Evolutionary conservation across 139 green algal genomes (phyloP).

Genomic region (Pedinophyceae sp.): DNA sequence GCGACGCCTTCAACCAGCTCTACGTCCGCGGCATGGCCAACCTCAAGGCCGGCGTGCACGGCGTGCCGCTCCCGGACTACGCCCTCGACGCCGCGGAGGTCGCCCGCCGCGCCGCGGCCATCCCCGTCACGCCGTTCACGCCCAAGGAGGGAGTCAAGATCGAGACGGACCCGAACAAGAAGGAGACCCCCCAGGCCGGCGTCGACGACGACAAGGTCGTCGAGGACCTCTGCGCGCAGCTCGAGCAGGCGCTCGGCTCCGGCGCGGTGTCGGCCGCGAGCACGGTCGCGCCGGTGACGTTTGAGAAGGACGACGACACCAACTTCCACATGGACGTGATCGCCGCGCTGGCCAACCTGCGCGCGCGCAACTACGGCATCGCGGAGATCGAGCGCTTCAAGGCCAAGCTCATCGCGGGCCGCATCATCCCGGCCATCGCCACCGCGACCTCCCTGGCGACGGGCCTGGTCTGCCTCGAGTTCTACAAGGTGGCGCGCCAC

Average conservation of each 20-base stretch:
- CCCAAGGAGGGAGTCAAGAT: slow-evolving; percentile 81
- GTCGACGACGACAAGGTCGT: slow-evolving; percentile 56
- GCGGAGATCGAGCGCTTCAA: slow-evolving; percentile 75
- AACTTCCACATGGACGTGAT: slow-evolving; percentile 98
- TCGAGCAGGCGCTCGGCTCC: slow-evolving; percentile 16
- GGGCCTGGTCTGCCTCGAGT: slow-evolving; percentile 80
- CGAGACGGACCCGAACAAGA: slow-evolving; percentile 92
- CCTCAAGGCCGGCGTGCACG: slow-evolving; percentile 72
- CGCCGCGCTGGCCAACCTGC: slow-evolving; percentile 88
- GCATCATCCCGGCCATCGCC: slow-evolving; percentile 96
- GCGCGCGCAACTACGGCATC: slow-evolving; percentile 82
- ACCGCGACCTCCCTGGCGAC: slow-evolving; percentile 91
- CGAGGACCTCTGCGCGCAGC: slow-evolving; percentile 32
- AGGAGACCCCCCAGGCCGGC: background rate
- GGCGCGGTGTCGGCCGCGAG: slow-evolving; percentile 11
- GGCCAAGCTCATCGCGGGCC: slow-evolving; percentile 93
- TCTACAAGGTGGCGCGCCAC: slow-evolving; percentile 76
- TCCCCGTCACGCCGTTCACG: slow-evolving; percentile 61
- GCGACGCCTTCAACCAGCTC: slow-evolving; percentile 59
- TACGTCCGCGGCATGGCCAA: slow-evolving; percentile 55
- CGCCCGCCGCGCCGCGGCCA: slow-evolving; percentile 23
- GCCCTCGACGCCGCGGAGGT: slow-evolving; percentile 31
- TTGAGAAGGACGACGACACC: slow-evolving; percentile 94
- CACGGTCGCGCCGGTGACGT: slow-evolving; percentile 50
- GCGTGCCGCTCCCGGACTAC: slow-evolving; percentile 56